Percentiles rank a stretch among this genome's conserved stretches.
These are phyloP conservation scores for Coemansia sp. DNA, from an alignment of 192 early-diverging fungal genomes.

Conservation along the genomic window DNA sequence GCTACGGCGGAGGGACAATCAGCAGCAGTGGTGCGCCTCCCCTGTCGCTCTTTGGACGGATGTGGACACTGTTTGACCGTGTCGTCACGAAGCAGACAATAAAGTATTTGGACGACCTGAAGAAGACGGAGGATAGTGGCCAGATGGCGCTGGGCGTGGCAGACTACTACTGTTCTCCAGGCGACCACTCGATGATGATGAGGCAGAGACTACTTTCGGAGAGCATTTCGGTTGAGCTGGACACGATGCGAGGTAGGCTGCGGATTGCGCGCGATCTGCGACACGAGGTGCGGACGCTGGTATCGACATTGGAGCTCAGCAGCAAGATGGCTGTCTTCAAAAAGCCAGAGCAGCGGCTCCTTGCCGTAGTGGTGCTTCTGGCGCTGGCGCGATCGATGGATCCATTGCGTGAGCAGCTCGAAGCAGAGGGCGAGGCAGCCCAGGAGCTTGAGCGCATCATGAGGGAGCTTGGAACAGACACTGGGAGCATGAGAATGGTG, in stretches of 20 bases:
- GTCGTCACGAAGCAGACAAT: conserved; percentile 34
- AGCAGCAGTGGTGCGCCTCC: conserved; percentile 8
- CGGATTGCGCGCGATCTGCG: conserved; percentile 8
- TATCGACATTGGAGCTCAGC: conserved; percentile 46
- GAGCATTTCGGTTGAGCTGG: conserved; percentile 19
- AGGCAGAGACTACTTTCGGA: conserved; percentile 30
- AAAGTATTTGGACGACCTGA: conserved; percentile 25
- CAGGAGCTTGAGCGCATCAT: conserved; percentile 18
- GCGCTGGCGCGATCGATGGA: conserved; percentile 30
- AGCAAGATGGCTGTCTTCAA: conserved; percentile 46
- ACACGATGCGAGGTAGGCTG: conserved; percentile 19
- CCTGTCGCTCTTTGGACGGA: conserved; percentile 48
- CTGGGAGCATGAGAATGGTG: conserved; percentile 28
- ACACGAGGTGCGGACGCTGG: conserved; percentile 29
- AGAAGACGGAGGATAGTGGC: background rate
- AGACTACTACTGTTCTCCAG: conserved; percentile 29
- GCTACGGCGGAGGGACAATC: conserved; percentile 1
- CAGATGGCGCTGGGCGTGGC: background rate
- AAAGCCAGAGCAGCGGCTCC: conserved; percentile 28
- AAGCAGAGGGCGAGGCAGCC: conserved; percentile 3
- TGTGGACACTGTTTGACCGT: conserved; percentile 45
- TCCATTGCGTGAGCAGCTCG: conserved; percentile 4
- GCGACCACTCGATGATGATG: conserved; percentile 42
- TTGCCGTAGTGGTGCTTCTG: conserved; percentile 29
- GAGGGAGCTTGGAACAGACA: conserved; percentile 24